Conservation (phyloP, 2,329 filamentous ascomycete genomes). For the Exophiala aquamarina region DNA sequence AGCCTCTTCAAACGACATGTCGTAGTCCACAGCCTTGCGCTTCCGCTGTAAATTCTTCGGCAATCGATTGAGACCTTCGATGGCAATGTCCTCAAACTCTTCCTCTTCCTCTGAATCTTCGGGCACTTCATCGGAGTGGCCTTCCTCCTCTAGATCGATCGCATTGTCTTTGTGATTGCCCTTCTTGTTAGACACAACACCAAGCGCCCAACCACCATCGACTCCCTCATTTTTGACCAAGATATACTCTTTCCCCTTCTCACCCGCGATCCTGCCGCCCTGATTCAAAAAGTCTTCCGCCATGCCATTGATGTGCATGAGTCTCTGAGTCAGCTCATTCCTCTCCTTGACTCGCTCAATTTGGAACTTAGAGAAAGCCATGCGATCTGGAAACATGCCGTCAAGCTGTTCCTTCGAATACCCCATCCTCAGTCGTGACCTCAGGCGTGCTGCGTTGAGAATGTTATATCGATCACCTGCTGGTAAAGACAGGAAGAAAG, state of each 20-base stretch:
- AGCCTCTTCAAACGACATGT: constrained; percentile 36
- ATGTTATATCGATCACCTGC: constrained; percentile 95
- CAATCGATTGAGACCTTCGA: constrained; percentile 82
- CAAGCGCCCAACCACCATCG: constrained; percentile 93
- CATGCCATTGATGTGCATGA: constrained; percentile 96
- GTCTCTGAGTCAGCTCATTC: constrained; percentile 87
- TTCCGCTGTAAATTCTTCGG: constrained; percentile 58
- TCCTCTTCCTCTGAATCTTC: constrained; percentile 55
- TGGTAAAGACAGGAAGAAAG: constrained; percentile 91
- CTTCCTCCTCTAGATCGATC: constrained; percentile 73
- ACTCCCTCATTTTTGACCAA: constrained; percentile 93
- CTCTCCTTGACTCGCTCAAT: constrained; percentile 91
- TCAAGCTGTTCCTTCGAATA: constrained; percentile 95
- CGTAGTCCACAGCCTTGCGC: constrained; percentile 35
- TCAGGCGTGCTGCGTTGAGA: constrained; percentile 83
- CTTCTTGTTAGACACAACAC: constrained; percentile 85
- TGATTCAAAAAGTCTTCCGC: constrained; percentile 63
- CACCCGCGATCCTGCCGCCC: constrained; percentile 59
- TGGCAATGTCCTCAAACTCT: constrained; percentile 88
- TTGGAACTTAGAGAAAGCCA: constrained; percentile 96
- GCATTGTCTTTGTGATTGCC: constrained; percentile 79
- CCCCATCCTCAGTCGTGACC: constrained; percentile 90
- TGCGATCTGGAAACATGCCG: constrained; percentile 93
- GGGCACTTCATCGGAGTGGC: constrained; percentile 37
- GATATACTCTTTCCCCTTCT: constrained; percentile 91